phyloP scores from a whole-genome alignment of 2,329 filamentous ascomycete species.

The Pseudogymnoascus sp. region DNA sequence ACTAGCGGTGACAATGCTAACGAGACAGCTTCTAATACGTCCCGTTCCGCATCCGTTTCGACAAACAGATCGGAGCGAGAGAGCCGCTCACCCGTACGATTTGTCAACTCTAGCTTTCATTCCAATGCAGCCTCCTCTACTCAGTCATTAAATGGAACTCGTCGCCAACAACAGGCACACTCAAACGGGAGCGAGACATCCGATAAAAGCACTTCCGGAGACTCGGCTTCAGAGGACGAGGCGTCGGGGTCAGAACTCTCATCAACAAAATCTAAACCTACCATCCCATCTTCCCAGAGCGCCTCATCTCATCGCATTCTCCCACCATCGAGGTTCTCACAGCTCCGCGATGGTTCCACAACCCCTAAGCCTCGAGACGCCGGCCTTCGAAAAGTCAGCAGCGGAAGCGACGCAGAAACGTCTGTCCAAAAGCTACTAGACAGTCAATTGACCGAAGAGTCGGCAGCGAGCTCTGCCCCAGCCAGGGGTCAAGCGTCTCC shows the following conservation, averaged over 20 bases:
- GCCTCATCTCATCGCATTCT: background rate
- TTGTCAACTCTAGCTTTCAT: background rate
- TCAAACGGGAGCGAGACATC: conserved; percentile 3
- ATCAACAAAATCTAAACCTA: background rate
- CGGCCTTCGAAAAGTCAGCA: background rate
- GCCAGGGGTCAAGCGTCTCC: background rate
- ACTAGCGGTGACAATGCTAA: background rate
- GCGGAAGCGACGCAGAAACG: background rate
- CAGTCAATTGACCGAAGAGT: conserved; percentile 1
- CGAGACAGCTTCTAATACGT: background rate
- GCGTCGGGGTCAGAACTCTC: background rate
- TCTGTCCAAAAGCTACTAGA: background rate
- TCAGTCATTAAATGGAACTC: background rate
- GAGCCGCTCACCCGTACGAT: conserved; percentile 8
- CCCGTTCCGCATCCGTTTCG: background rate
- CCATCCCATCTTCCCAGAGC: background rate
- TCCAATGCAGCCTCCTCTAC: background rate
- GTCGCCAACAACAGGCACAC: background rate
- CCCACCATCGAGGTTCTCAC: background rate
- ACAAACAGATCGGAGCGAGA: background rate
- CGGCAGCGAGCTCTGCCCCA: background rate
- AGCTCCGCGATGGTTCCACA: background rate
- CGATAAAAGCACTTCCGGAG: background rate
- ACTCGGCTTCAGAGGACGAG: background rate
- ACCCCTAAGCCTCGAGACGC: background rate